Conservation (phyloP, 179 eudicot genomes). For the Carnegiea gigantea region DNA sequence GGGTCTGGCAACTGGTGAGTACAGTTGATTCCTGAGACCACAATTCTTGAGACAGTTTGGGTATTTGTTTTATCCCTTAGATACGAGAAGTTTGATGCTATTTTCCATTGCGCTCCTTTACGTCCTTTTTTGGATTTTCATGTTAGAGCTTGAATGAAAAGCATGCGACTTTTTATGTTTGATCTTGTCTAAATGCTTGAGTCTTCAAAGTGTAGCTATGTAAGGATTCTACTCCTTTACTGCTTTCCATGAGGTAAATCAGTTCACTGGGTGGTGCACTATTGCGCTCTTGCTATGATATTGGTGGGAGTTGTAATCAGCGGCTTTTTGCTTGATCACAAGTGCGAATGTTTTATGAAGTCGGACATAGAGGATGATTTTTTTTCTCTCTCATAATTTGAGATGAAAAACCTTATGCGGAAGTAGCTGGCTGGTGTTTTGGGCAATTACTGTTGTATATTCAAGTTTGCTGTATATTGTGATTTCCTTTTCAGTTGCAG, state of each 20-base stretch:
- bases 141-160: not conserved
- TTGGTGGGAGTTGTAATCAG: not conserved
- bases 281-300: not conserved
- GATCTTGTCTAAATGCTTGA: not conserved
- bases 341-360: not conserved
- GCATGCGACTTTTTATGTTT: not conserved
- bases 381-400: too few species aligned
- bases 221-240: not conserved
- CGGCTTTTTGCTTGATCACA: not conserved
- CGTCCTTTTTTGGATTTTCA: not conserved
- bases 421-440: too few species aligned
- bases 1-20: conserved; percentile 68
- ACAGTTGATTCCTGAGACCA: conserved; percentile 47
- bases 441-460: too few species aligned
- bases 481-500: too few species aligned
- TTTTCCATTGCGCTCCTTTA: not conserved
- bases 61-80: not conserved
- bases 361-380: too few species aligned
- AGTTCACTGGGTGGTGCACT: not conserved
- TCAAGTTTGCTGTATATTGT: too few species aligned
- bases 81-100: not conserved
- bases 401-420: too few species aligned
- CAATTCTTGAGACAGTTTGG: not conserved
- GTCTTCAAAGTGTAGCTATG: not conserved
- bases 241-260: not conserved